Evolutionary conservation across 1,284 basidiomycete species (phyloP), one percentile per base, ranked within the genome.

Genomic region (Naganishia sp.): DNA sequence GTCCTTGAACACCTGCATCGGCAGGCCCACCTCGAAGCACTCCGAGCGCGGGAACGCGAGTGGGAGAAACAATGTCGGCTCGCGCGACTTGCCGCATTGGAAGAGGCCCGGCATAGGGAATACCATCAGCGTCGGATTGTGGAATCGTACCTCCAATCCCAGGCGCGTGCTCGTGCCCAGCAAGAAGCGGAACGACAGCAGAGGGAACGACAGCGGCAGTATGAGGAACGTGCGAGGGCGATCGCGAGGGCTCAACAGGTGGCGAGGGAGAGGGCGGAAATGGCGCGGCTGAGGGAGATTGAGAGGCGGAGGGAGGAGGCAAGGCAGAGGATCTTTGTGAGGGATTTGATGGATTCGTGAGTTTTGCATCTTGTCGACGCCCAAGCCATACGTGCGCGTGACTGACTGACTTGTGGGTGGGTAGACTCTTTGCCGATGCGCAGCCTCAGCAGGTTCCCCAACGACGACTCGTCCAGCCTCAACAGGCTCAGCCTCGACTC

Each of bases 281-380:
- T 47, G 23, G 58, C 58, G 17, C 13, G 39, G 9, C 18, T 61
- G 35, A 11, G n/a, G 15, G 58, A 61, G 21, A 61, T 61, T 28
- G 58, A 61, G 41, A 11, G 58, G 11, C n/a, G 58, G 23, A 35
- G 58, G 7, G 58, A 39, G 11, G 35, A 61, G 17, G 58, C 58
- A 23, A 50, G 58, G 39, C 58, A 51, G 47, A 51, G 58, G 47
- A 61, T 61, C 23, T 61, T 61, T n/a, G 47, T 61, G 10, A 25
- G 49, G 13, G 58, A 61, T 6, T 42, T 61, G 47, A 39, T 61
- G 35, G 58, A 61, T 25, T 51, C 58, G 58, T 61, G 28, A 51
- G 58, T 61, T 9, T 10, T 21, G 13, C n/a, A n/a, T n/a, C 49
- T 28, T 50, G 5, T 28, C 49, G 45, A 15, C n/a, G 28, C 10